Evolutionary conservation across 768 basidiomycete species (phyloP).

Genomic region (Myochromella boudieri): DNA sequence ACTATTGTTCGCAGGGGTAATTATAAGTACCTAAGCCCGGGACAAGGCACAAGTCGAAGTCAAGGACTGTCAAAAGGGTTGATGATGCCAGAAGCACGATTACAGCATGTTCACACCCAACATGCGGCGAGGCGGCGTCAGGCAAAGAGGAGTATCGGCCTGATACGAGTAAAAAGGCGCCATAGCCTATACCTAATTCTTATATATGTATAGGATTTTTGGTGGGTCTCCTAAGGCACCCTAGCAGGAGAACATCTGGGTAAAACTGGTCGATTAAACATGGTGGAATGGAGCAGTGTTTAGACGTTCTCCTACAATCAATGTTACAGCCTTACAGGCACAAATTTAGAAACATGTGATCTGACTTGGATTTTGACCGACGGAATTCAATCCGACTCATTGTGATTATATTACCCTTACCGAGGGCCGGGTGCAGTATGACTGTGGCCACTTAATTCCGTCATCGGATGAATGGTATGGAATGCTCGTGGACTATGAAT

Average conservation of each 20-base stretch:
- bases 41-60: slow-evolving; percentile 11
- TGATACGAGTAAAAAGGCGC: slow-evolving; percentile 1
- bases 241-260: neutral
- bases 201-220: neutral
- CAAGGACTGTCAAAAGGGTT: slow-evolving; percentile 14
- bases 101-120: slow-evolving; percentile 23
- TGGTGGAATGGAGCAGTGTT: too few relatives aligned
- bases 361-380: too few relatives aligned
- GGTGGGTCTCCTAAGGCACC: neutral
- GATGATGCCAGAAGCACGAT: slow-evolving; percentile 16
- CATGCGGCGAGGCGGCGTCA: slow-evolving; percentile 14
- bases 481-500: slow-evolving; percentile 4
- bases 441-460: slow-evolving; percentile 1
- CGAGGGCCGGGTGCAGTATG: too few relatives aligned
- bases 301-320: too few relatives aligned
- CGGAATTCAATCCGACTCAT: too few relatives aligned
- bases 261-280: neutral
- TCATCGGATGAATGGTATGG: neutral
- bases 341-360: neutral
- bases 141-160: neutral
- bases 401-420: too few relatives aligned
- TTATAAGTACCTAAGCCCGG: neutral
- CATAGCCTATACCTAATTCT: neutral
- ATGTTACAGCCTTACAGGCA: neutral
- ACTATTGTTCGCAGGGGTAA: slow-evolving; percentile 3